A percentile compares a stretch with the other conserved stretches of the same genome.
phyloP scores from a whole-genome alignment of 2,329 filamentous ascomycete genomes.

The Pseudocercospora vitis region DNA sequence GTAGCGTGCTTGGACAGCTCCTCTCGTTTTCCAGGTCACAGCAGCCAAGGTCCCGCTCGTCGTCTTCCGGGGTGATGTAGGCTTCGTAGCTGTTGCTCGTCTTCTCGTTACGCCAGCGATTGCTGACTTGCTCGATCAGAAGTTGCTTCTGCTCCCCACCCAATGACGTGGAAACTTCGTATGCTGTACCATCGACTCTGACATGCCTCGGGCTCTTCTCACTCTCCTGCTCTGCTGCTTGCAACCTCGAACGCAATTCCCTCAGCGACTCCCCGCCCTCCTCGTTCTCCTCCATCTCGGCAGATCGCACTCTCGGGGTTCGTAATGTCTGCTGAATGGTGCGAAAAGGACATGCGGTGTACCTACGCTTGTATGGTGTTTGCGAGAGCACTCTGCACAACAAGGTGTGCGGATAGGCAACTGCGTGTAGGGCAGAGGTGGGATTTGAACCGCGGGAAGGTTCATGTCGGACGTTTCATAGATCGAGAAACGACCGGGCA shows the following conservation, averaged over 20 bases:
- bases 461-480: neutral
- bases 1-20: conserved; percentile 29
- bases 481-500: neutral
- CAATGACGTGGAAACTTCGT: conserved; percentile 11
- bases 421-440: neutral
- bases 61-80: conserved; percentile 15
- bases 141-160: conserved; percentile 16
- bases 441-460: neutral
- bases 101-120: conserved; percentile 29
- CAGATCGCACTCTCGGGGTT: neutral
- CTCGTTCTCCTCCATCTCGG: neutral
- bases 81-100: neutral
- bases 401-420: neutral
- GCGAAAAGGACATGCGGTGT: neutral
- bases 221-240: conserved; percentile 1
- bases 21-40: conserved; percentile 41
- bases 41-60: conserved; percentile 23
- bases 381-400: neutral
- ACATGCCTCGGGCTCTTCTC: neutral
- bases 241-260: conserved; percentile 10
- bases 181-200: neutral
- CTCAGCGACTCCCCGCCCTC: conserved; percentile 13
- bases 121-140: conserved; percentile 33
- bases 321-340: neutral
- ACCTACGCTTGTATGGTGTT: neutral